A percentile compares a stretch with the other conserved stretches of the same genome.
Conservation (phyloP, 2,329 filamentous ascomycete species). For the Fusarium kyushuense region DNA sequence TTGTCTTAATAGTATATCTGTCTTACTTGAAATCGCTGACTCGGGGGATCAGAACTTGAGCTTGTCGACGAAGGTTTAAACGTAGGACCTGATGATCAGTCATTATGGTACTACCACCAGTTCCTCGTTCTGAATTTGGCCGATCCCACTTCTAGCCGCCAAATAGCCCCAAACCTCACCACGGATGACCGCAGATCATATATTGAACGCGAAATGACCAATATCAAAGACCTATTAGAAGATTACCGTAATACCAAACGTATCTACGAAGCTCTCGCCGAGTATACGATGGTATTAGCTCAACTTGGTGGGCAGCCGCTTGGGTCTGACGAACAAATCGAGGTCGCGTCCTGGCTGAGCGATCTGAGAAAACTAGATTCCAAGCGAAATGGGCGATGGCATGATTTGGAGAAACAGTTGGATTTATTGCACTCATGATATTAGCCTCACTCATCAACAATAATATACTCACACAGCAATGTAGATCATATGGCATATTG, state of each 20-base stretch:
- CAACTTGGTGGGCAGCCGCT: constrained; percentile 62
- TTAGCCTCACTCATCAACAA: not conserved
- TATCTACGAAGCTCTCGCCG: constrained; percentile 88
- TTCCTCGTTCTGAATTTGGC: constrained; percentile 80
- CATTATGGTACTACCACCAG: constrained; percentile 96
- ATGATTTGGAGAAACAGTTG: constrained; percentile 69
- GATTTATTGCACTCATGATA: constrained; percentile 22
- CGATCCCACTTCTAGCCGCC: constrained; percentile 60
- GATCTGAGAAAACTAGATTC: constrained; percentile 78
- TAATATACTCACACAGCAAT: not conserved
- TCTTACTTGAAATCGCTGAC: constrained; percentile 4
- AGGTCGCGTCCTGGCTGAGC: constrained; percentile 69
- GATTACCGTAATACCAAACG: constrained; percentile 76
- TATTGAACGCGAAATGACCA: constrained; percentile 77
- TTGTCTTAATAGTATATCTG: constrained; percentile 30
- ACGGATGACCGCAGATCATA: constrained; percentile 73
- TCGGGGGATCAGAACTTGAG: constrained; percentile 71
- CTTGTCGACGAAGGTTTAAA: constrained; percentile 83
- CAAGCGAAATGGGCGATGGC: constrained; percentile 80
- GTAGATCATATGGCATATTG: not conserved
- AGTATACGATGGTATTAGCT: constrained; percentile 74
- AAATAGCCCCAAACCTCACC: constrained; percentile 74
- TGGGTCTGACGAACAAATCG: constrained; percentile 55
- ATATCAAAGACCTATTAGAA: constrained; percentile 73
- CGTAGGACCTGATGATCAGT: constrained; percentile 93